phyloP scores from a whole-genome alignment of 257 asterid species.

The Solanum pimpinellifolium region DNA sequence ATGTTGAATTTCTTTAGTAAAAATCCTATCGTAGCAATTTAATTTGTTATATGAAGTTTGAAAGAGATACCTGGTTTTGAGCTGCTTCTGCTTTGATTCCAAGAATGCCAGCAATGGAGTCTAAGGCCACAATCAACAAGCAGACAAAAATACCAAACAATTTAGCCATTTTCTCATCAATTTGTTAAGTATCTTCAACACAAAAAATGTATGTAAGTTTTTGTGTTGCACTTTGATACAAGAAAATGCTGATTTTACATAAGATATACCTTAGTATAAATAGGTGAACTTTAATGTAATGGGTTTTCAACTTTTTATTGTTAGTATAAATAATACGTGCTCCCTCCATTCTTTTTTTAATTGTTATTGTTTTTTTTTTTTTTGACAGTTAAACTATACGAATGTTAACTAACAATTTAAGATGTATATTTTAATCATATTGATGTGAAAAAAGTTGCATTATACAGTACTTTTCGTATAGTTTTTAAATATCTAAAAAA shows the following conservation, averaged over 20 bases:
- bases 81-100: slow-evolving; percentile 79
- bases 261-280: neutral
- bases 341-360: neutral
- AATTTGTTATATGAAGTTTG: neutral
- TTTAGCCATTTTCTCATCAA: slow-evolving; percentile 34
- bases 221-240: neutral
- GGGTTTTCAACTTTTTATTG: neutral
- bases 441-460: neutral
- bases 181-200: neutral
- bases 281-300: neutral
- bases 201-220: neutral
- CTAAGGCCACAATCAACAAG: slow-evolving; percentile 55
- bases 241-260: neutral
- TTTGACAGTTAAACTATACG: too few species aligned
- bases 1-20: neutral
- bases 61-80: slow-evolving; percentile 45
- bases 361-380: too few species aligned
- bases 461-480: too few species aligned
- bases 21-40: neutral
- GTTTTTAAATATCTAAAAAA: too few species aligned
- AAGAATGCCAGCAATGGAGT: slow-evolving; percentile 57
- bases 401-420: too few species aligned
- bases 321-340: neutral
- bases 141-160: slow-evolving; percentile 46
- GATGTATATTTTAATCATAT: neutral